Percentiles rank a stretch among this genome's conserved stretches.
These are phyloP conservation scores for Wickerhamiella spandovensis DNA, from an alignment of 805 yeast species.

Conservation along the genomic window DNA sequence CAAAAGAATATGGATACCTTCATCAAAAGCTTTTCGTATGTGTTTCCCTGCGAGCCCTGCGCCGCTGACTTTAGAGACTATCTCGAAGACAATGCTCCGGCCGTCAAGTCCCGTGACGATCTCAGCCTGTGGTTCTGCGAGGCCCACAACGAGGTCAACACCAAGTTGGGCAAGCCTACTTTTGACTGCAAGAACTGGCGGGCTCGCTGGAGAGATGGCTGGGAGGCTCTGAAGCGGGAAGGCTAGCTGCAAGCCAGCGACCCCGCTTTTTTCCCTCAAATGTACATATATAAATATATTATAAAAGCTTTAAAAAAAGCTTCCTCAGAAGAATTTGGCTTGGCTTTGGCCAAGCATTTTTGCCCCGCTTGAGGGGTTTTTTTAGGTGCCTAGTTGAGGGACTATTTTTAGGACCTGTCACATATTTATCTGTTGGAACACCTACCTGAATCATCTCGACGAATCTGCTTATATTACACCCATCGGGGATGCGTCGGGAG, in stretches of 20 bases:
- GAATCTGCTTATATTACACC: background rate
- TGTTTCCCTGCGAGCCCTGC: constrained; percentile 92
- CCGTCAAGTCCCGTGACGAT: constrained; percentile 43
- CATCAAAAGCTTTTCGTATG: constrained; percentile 51
- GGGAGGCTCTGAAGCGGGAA: constrained; percentile 39
- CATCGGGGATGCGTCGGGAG: background rate
- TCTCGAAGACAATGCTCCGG: constrained; percentile 33
- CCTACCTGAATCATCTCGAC: background rate
- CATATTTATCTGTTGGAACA: too few species aligned
- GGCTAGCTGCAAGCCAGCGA: background rate
- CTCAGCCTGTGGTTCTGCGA: constrained; percentile 87
- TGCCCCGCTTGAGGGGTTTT: too few species aligned
- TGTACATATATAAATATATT: too few species aligned
- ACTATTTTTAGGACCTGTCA: too few species aligned
- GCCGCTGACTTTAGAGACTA: constrained; percentile 69
- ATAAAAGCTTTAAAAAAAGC: too few species aligned
- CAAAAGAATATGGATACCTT: constrained; percentile 64
- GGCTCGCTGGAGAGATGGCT: constrained; percentile 89
- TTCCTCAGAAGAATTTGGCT: too few species aligned
- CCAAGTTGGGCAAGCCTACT: constrained; percentile 66
- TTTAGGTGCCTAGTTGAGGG: too few species aligned
- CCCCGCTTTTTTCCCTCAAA: too few species aligned
- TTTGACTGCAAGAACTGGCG: constrained; percentile 88
- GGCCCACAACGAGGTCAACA: constrained; percentile 91
- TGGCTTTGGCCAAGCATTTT: too few species aligned